Conservation (phyloP, 2,329 filamentous ascomycete genomes). For the Hymenoscyphus fructigenus region DNA sequence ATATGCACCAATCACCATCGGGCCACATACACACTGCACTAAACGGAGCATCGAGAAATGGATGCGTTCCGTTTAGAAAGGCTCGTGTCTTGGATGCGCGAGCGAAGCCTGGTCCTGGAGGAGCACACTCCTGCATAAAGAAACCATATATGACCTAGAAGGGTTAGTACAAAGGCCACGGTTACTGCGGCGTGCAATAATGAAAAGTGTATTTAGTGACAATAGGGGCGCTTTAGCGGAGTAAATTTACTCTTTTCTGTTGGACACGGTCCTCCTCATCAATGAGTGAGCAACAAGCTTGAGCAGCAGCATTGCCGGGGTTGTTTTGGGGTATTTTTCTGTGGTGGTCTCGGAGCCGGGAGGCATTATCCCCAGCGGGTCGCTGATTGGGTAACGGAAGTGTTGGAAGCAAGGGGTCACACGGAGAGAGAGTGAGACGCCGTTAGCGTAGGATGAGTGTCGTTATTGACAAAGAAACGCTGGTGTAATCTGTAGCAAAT, state of each 20-base stretch:
- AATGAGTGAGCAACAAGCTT: background rate
- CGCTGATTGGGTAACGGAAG: background rate
- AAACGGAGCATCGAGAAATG: conserved; percentile 20
- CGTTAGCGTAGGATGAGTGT: conserved; percentile 20
- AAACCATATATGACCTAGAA: background rate
- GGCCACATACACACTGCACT: background rate
- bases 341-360: background rate
- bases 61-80: conserved; percentile 28
- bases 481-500: conserved; percentile 11
- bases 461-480: conserved; percentile 19
- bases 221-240: background rate
- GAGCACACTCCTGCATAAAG: background rate
- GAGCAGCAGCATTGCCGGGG: background rate
- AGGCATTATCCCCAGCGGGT: background rate
- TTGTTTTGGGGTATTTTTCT: background rate
- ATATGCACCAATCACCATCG: conserved; percentile 5
- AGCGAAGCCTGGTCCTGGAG: conserved; percentile 19
- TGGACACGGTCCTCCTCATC: background rate
- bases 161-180: background rate
- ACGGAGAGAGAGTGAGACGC: conserved; percentile 16
- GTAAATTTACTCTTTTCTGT: background rate
- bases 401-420: conserved; percentile 15
- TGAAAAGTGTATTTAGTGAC: background rate
- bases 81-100: conserved; percentile 12
- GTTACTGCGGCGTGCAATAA: background rate